These are phyloP conservation scores for Pseudocohnilembus persalinus DNA, from an alignment of 169 alveolate genomes.

Conservation along the genomic window DNA sequence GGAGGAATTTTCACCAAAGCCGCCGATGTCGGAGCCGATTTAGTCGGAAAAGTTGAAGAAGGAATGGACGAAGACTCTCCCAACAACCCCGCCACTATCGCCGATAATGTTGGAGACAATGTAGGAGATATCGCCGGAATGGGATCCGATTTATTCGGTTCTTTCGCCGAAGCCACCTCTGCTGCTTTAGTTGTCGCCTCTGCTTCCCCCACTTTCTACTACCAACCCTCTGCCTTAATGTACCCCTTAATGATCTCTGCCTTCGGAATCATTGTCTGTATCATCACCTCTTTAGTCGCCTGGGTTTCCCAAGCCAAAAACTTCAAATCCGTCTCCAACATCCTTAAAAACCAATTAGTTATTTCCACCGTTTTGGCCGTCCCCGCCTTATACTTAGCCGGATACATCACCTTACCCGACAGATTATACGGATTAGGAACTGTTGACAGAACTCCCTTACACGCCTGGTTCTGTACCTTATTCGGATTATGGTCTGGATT, in stretches of 20 bases:
- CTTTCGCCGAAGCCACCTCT: conserved; percentile 73
- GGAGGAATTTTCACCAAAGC: conserved; percentile 83
- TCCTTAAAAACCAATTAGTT: conserved; percentile 36
- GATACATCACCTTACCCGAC: conserved; percentile 52
- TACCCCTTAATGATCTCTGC: conserved; percentile 65
- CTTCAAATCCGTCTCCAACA: conserved; percentile 45
- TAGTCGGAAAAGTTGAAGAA: conserved; percentile 66
- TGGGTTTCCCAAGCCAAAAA: conserved; percentile 21
- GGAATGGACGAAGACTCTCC: conserved; percentile 71
- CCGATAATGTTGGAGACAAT: conserved; percentile 81
- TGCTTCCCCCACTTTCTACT: conserved; percentile 51
- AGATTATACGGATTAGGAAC: conserved; percentile 40
- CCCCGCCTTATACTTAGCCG: conserved; percentile 49
- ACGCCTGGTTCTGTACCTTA: conserved; percentile 50
- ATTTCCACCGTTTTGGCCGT: conserved; percentile 48
- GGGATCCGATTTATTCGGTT: conserved; percentile 79
- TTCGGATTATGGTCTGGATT: conserved; percentile 64
- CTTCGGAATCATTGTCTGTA: conserved; percentile 58
- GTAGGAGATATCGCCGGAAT: conserved; percentile 84
- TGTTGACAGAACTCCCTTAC: conserved; percentile 38
- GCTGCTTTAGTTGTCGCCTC: conserved; percentile 73
- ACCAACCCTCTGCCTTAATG: conserved; percentile 45
- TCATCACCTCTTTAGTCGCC: conserved; percentile 54
- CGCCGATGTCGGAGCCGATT: conserved; percentile 80
- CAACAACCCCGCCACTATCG: conserved; percentile 73